Base-by-base conservation (phyloP, 306 rosid genomes). In the Comarum palustre region DNA sequence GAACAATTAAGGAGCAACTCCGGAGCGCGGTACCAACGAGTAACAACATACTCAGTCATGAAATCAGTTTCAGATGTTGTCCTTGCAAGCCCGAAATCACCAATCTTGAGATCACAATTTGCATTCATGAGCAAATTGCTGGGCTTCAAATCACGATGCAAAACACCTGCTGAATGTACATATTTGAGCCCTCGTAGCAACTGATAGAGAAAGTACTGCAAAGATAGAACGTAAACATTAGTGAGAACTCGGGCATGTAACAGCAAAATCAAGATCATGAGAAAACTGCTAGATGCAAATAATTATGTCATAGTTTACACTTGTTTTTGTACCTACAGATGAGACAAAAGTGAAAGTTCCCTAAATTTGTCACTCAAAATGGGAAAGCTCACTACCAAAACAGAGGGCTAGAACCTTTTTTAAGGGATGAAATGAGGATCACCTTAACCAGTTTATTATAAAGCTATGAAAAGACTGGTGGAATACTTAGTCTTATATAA, bases 41-140 rank as follows among this genome's bases (percentile, higher is more conserved):
- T 93, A 77, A 93, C 97, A 82, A 91, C 98, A 47, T 94, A 94
- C 88, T 94, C 97, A 0, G 97, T 94, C 98, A 94, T 94, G 80
- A 94, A 94, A 88, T 91, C 98, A 74, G 97, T 94, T 79, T 94
- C 98, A 11, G 97, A 94, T 61, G 98, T 94, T 80, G 98, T 94
- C 87, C 98, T 86, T 72, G 97, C 98, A 60, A 94, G 98, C 73
- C 98, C 98, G 29, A 94, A 94, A 83, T 94, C 98, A 61, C 88
- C 97, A 77, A 94, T 91, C 89, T 94, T 94, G 34, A 94, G 97
- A 86, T 94, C 98, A 79, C 97, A 94, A 81, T 94, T 94, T 62
- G 98, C 85, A 82, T 94, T 89, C 82, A 94, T 82, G 43, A 94
- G 80, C 86, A 94, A 80, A 81, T 94, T 94, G 85, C 96, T 94